Conservation (phyloP, 2,329 filamentous ascomycete genomes). For the Colletotrichum sp. region DNA sequence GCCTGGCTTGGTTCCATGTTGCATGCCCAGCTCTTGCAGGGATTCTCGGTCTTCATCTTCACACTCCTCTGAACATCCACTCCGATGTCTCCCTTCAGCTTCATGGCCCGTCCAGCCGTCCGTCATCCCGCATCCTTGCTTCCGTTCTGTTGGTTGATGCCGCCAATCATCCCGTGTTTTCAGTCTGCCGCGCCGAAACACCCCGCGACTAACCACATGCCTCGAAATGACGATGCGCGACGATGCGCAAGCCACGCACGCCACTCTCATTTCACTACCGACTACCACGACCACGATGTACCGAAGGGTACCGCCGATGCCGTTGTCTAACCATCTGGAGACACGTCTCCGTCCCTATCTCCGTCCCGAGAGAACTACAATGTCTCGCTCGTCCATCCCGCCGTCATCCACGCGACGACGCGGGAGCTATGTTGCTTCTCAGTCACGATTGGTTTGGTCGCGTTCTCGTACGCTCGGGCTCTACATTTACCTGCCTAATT, state of each 20-base stretch:
- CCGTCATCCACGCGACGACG: conserved; percentile 1
- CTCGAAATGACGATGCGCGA: conserved; percentile 12
- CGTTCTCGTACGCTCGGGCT: not conserved
- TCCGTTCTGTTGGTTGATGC: not conserved
- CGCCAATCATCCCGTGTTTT: not conserved
- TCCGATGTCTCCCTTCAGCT: not conserved
- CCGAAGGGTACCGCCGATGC: not conserved
- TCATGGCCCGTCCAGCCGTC: not conserved
- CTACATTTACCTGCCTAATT: not conserved
- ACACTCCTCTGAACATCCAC: not conserved
- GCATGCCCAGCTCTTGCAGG: not conserved
- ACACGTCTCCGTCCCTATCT: not conserved
- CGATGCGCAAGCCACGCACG: conserved; percentile 18
- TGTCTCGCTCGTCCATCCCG: not conserved
- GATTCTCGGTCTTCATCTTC: not conserved
- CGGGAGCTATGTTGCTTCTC: not conserved
- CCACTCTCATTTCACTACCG: not conserved
- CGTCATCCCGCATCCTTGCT: not conserved
- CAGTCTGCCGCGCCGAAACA: not conserved
- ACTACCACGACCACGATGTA: not conserved
- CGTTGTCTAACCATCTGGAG: not conserved
- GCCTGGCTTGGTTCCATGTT: not conserved
- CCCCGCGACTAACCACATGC: conserved; percentile 1
- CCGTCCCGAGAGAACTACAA: not conserved
- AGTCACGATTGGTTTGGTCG: not conserved